Percentiles rank a stretch among this genome's conserved stretches.
These are phyloP conservation scores for Colletotrichum tabaci DNA, from an alignment of 2,329 filamentous ascomycete species.

Conservation along the genomic window DNA sequence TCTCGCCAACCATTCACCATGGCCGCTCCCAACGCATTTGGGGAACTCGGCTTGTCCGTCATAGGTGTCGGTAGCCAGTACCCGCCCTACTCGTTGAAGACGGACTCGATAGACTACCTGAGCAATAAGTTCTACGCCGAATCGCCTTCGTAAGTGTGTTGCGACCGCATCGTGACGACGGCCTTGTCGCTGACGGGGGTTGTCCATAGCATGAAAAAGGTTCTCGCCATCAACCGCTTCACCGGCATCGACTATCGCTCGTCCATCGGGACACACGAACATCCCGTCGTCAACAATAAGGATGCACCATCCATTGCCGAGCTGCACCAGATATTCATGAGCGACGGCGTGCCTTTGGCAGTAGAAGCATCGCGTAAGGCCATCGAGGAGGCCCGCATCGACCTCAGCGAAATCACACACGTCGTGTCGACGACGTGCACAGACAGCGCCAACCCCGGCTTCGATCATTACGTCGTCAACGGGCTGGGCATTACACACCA, in stretches of 20 bases:
- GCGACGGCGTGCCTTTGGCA: slow-evolving; percentile 71
- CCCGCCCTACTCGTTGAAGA: slow-evolving; percentile 67
- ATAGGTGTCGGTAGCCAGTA: slow-evolving; percentile 73
- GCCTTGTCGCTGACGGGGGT: not conserved
- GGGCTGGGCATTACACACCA: slow-evolving; percentile 68
- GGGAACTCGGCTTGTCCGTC: slow-evolving; percentile 72
- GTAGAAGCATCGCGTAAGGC: slow-evolving; percentile 69
- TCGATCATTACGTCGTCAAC: slow-evolving; percentile 75
- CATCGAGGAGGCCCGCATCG: slow-evolving; percentile 67
- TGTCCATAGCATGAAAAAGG: slow-evolving; percentile 70
- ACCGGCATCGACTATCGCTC: slow-evolving; percentile 76
- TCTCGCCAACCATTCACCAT: slow-evolving; percentile 48
- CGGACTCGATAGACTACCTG: slow-evolving; percentile 66
- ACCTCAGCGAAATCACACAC: slow-evolving; percentile 72
- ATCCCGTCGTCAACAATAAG: slow-evolving; percentile 72
- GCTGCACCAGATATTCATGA: slow-evolving; percentile 69
- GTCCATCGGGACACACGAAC: slow-evolving; percentile 72
- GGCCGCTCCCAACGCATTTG: slow-evolving; percentile 59
- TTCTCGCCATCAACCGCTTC: slow-evolving; percentile 74
- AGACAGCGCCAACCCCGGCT: slow-evolving; percentile 78
- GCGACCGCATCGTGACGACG: slow-evolving; percentile 70
- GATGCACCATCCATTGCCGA: slow-evolving; percentile 68
- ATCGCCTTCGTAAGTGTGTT: slow-evolving; percentile 67
- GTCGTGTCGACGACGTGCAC: slow-evolving; percentile 79
- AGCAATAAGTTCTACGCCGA: slow-evolving; percentile 72